phyloP scores from a whole-genome alignment of 1,284 basidiomycete species.

The Microbotryum saponariae region DNA sequence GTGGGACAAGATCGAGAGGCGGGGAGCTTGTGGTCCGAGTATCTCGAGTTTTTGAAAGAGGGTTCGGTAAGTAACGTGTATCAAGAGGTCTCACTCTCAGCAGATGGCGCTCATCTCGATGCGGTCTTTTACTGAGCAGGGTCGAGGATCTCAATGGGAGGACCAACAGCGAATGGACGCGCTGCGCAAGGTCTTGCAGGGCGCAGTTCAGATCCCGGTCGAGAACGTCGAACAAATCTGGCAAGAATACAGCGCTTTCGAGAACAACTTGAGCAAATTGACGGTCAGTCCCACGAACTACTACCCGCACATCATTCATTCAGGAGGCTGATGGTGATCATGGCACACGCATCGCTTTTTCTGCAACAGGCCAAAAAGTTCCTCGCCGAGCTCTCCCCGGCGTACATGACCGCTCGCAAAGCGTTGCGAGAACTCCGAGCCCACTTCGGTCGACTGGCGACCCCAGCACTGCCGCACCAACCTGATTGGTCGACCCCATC shows the following conservation, averaged over 20 bases:
- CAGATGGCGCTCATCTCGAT: not conserved
- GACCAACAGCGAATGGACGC: slow-evolving; percentile 91
- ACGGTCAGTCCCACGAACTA: slow-evolving; percentile 50
- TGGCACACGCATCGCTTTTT: not conserved
- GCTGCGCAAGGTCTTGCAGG: slow-evolving; percentile 83
- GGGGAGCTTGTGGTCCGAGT: slow-evolving; percentile 54
- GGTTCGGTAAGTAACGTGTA: slow-evolving; percentile 53
- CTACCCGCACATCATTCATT: not conserved
- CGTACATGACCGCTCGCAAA: slow-evolving; percentile 88
- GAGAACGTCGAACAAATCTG: slow-evolving; percentile 89
- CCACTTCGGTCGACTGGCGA: slow-evolving; percentile 44
- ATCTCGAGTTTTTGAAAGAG: slow-evolving; percentile 73
- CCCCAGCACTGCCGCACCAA: slow-evolving; percentile 53
- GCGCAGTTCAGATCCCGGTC: slow-evolving; percentile 86
- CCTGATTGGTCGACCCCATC: slow-evolving; percentile 58
- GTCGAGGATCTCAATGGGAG: slow-evolving; percentile 73
- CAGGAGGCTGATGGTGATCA: not conserved
- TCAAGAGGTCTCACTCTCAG: no score
- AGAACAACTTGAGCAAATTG: slow-evolving; percentile 80
- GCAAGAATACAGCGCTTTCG: slow-evolving; percentile 91
- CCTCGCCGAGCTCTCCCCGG: slow-evolving; percentile 70
- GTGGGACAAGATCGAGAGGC: slow-evolving; percentile 63
- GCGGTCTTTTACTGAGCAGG: slow-evolving; percentile 42
- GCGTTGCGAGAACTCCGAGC: slow-evolving; percentile 70
- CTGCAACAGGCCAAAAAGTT: slow-evolving; percentile 75